phyloP scores from a whole-genome alignment of 805 yeast genomes.

The Myxozyma lipomycoides region DNA sequence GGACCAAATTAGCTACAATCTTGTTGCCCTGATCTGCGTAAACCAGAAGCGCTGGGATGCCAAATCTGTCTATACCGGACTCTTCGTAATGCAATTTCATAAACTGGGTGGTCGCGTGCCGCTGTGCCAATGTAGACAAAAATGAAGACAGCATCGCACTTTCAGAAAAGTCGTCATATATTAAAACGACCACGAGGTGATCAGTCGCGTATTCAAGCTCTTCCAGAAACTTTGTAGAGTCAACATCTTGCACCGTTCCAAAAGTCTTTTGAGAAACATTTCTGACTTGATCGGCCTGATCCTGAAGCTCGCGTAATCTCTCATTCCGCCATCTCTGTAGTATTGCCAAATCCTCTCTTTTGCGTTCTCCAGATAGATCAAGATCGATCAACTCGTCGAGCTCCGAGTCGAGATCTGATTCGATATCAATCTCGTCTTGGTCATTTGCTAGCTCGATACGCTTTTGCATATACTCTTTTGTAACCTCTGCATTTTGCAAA shows the following conservation, averaged over 20 bases:
- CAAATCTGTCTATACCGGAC: constrained; percentile 6
- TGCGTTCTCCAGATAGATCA: constrained; percentile 3
- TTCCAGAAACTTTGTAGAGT: constrained; percentile 5
- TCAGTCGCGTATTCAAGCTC: constrained; percentile 1
- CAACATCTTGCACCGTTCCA: constrained; percentile 3
- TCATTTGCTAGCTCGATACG: background rate
- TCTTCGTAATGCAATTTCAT: constrained; percentile 5
- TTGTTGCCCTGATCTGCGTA: constrained; percentile 3
- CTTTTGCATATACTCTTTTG: background rate
- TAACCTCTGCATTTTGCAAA: background rate
- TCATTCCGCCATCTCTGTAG: constrained; percentile 8
- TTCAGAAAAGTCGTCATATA: constrained; percentile 10
- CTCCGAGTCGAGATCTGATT: constrained; percentile 3
- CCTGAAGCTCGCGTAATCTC: constrained; percentile 7
- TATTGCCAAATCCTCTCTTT: constrained; percentile 8
- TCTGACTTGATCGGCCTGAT: background rate
- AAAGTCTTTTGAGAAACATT: background rate
- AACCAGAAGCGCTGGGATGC: constrained; percentile 8
- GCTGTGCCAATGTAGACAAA: constrained; percentile 1
- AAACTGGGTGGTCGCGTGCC: constrained; percentile 1
- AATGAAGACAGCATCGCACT: constrained; percentile 1
- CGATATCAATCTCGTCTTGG: background rate
- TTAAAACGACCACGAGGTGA: constrained; percentile 5
- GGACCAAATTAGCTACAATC: constrained; percentile 7
- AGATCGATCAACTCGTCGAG: constrained; percentile 9